Evolutionary conservation across 2,329 filamentous ascomycete genomes (phyloP), one percentile per base, ranked within the genome.

Genomic region (Trematosphaeria pertusa): DNA sequence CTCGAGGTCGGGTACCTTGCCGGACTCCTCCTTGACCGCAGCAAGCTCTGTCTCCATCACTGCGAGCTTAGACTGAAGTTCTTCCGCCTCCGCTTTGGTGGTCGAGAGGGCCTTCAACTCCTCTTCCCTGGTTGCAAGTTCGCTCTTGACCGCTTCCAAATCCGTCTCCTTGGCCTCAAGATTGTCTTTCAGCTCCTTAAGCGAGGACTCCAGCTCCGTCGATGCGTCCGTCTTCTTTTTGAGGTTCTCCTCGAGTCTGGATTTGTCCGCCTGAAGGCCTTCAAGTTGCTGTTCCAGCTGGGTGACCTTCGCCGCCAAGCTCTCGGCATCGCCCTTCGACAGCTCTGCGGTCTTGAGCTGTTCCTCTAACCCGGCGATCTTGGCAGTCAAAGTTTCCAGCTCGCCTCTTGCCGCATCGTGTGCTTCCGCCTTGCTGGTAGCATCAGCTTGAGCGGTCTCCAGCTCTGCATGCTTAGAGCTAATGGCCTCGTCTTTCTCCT

Each of bases 321-420:
- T 43, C 18, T 48, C 41, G 5, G 50, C 42, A 30, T 57, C 48
- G 14, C 48, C 45, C 37, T 51, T 54, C 9, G 43, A 50, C 7
- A 31, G n/a, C 14, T 45, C 48, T 5, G 42, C 36, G 4, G 38
- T 43, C 45, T 51, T 51, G 4, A 52, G 43, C 11, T 48, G 28
- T n/a, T 50, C 43, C 12, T 56, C 45, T 17, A 53, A 24, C 20
- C 59, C 55, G n/a, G 56, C 31, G 32, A 58, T 55, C 3, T 57
- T 51, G 4, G 61, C 47, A 19, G 51, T 32, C 21, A 47, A 32
- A 17, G 19, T 43, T 15, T 48, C 37, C 10, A 41, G 21, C 20
- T 52, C 49, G 10, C 37, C 33, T 21, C 36, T 43, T 8, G 49
- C 43, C 2, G 48, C 37, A 12, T 42, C 37, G 15, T 50, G 43